Evolutionary conservation across 768 basidiomycete genomes (phyloP), one percentile per base, ranked within the genome.

Genomic region (Trametes maxima): DNA sequence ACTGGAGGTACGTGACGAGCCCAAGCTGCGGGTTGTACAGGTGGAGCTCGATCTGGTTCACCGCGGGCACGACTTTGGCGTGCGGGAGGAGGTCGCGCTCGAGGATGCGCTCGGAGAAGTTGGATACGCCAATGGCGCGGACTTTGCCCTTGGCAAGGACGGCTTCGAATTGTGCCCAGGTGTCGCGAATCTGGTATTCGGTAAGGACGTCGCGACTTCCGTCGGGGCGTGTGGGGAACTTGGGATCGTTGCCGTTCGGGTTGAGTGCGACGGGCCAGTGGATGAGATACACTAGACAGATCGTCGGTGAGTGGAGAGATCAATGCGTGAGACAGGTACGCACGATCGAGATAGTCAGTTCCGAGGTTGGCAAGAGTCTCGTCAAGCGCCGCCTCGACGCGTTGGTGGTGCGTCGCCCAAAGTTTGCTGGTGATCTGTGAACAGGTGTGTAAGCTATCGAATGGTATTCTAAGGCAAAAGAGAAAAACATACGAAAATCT

Each of bases 141-240:
- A 86, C 85, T 73, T 88, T 90, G 67, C 87, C 90, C 68, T 84
- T 87, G 72, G 83, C 84, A 60, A 85, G 73, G 33, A 93, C 64
- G 11, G 77, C 84, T 72, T 94, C 93, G 88, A 95, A 88, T 72
- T 89, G 85, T 67, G 83, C 85, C 92, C 93, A 94, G 14, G 94
- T 94, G 52, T 92, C 82, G 53, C 72, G 76, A 68, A 92, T 70
- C 25, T 84, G 78, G 84, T 89, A 89, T 42, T 82, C 77, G 66
- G 81, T 79, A 65, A 87, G 84, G 48, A 90, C 77, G 69, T 92
- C 90, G 39, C 90, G 81, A 65, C 77, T 80, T 58, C 90, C 84
- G 69, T 87, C 78, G 0, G 85, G 81, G 37, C 82, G 83, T 13
- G 76, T 79, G 10, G 87, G 88, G 72, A 88, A 77, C 22, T 76